Evolutionary conservation across 495 filamentous ascomycete species (phyloP).

Genomic region (Baudoinia panamericana): DNA sequence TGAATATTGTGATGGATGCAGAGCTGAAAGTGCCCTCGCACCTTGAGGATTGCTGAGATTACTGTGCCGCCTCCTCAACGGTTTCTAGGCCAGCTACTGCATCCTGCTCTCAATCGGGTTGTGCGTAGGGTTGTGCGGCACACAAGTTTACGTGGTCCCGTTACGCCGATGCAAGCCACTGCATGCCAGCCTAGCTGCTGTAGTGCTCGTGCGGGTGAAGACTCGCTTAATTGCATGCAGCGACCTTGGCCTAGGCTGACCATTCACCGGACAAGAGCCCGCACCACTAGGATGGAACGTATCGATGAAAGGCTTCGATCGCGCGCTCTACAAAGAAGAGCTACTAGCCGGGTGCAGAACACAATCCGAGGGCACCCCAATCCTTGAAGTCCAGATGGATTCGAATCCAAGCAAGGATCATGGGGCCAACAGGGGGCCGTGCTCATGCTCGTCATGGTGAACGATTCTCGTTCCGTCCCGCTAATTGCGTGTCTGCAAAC

Average conservation of each 20-base stretch:
- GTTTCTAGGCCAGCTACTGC: background rate
- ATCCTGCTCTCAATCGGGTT: background rate
- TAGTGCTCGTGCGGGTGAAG: background rate
- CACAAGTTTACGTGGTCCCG: background rate
- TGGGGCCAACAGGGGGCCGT: background rate
- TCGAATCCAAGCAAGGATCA: conserved; percentile 3
- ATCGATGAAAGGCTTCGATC: too few relatives aligned
- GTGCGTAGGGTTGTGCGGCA: background rate
- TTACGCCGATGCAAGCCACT: background rate
- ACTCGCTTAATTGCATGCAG: background rate
- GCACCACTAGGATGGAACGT: too few relatives aligned
- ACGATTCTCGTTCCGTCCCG: background rate
- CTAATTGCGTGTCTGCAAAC: conserved; percentile 2
- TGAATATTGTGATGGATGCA: too few relatives aligned
- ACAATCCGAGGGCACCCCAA: background rate
- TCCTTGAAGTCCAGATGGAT: background rate
- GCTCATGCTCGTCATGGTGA: conserved; percentile 4
- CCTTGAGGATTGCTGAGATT: background rate
- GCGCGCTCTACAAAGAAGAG: too few relatives aligned
- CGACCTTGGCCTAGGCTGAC: background rate
- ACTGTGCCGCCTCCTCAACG: background rate
- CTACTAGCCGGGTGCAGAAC: background rate
- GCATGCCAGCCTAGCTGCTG: background rate
- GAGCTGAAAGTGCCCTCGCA: too few relatives aligned
- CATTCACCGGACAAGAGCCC: background rate